Conservation (phyloP, 441 rosid genomes). For the Biscutella auriculata region DNA sequence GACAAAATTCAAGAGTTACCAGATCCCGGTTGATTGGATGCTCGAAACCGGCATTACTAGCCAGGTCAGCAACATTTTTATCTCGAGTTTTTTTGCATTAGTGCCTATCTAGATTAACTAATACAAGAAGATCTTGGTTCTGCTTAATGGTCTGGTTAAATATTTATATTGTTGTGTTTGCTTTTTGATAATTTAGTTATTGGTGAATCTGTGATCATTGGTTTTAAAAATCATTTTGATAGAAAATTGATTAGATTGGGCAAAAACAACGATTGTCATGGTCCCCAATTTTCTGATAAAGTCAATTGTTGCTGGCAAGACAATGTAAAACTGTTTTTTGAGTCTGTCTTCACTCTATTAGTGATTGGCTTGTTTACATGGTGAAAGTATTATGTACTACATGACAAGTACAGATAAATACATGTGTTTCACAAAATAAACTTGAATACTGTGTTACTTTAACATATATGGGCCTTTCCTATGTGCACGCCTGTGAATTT, state of each 20-base stretch:
- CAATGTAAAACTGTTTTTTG: slow-evolving; percentile 11
- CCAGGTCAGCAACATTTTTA: slow-evolving; percentile 40
- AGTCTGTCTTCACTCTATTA: slow-evolving; percentile 19
- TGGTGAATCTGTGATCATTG: neutral
- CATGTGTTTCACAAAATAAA: neutral
- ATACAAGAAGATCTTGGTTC: neutral
- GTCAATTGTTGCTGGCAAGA: slow-evolving; percentile 11
- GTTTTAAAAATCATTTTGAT: neutral
- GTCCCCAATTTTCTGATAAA: slow-evolving; percentile 17
- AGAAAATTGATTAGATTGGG: neutral
- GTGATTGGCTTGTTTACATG: slow-evolving; percentile 17
- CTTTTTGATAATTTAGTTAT: neutral
- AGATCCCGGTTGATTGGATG: slow-evolving; percentile 86
- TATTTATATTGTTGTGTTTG: neutral
- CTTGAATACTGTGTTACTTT: slow-evolving; percentile 16
- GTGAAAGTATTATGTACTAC: slow-evolving; percentile 19
- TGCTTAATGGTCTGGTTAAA: neutral
- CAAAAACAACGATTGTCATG: slow-evolving; percentile 22
- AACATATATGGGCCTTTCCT: slow-evolving; percentile 15
- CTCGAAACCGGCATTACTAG: slow-evolving; percentile 72
- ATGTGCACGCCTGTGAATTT: slow-evolving; percentile 43
- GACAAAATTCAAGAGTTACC: slow-evolving; percentile 46
- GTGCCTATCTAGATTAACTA: too few relatives aligned
- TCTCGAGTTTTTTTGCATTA: neutral
- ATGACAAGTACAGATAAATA: slow-evolving; percentile 26